phyloP scores from a whole-genome alignment of 2,329 filamentous ascomycete species.

The Stemphylium lycopersici region DNA sequence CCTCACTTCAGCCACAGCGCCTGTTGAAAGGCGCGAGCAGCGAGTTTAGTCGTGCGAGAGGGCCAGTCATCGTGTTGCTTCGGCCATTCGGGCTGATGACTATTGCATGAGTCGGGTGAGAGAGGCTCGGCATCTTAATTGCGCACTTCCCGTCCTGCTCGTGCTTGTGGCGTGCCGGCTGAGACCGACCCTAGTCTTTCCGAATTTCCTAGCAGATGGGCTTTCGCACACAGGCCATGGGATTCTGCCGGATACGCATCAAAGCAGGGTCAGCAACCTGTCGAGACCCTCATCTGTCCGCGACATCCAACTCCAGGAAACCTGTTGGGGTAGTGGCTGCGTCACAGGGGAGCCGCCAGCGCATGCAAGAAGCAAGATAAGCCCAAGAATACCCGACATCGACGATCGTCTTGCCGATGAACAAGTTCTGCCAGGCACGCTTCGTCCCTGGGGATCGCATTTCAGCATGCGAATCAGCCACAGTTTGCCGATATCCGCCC shows the following conservation, averaged over 20 bases:
- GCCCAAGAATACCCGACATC: constrained; percentile 3
- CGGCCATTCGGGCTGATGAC: not conserved
- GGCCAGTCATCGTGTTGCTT: constrained; percentile 6
- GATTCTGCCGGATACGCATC: constrained; percentile 12
- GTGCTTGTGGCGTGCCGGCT: constrained; percentile 1
- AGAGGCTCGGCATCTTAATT: too few species aligned
- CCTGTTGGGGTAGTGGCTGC: constrained; percentile 1
- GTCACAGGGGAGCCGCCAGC: constrained; percentile 5
- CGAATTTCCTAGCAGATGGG: constrained; percentile 3
- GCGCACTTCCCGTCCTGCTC: not conserved
- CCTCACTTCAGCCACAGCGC: not conserved
- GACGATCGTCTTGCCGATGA: constrained; percentile 7
- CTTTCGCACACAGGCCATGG: constrained; percentile 8
- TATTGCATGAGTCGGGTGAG: not conserved
- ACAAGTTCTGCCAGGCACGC: constrained; percentile 14
- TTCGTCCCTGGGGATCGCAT: constrained; percentile 5
- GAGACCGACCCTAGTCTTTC: constrained; percentile 8
- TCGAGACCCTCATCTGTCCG: not conserved
- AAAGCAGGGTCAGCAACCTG: not conserved
- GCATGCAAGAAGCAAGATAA: not conserved
- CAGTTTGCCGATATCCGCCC: constrained; percentile 5
- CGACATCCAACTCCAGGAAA: not conserved
- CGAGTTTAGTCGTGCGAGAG: not conserved
- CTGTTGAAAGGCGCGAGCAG: not conserved
- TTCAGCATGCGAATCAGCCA: constrained; percentile 9